Evolutionary conservation across 1,284 basidiomycete species (phyloP).

Genomic region (Irpex rosettiformis): DNA sequence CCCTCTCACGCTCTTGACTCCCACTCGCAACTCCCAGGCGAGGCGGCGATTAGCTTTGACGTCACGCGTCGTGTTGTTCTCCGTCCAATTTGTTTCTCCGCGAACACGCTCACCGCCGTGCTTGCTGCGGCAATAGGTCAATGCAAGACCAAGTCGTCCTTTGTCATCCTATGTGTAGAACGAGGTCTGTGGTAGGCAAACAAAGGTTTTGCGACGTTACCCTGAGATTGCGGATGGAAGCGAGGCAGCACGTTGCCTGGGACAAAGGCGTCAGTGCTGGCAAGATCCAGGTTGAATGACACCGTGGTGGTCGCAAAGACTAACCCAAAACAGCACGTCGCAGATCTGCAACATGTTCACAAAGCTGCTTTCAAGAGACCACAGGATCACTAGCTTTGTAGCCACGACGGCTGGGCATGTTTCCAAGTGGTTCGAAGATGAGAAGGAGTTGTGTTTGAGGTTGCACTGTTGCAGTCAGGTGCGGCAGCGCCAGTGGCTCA

Average conservation of each 20-base stretch:
- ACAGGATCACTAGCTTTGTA: background rate
- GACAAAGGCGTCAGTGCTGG: constrained; percentile 2
- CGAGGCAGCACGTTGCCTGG: background rate
- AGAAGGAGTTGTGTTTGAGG: background rate
- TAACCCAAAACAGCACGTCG: background rate
- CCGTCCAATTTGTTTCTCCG: background rate
- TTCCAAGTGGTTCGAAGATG: background rate
- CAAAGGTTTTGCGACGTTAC: background rate
- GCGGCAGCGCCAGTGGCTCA: too few species aligned
- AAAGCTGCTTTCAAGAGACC: background rate
- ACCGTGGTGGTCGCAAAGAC: background rate
- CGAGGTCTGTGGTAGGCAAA: background rate
- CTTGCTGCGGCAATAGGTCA: too few species aligned
- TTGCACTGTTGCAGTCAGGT: too few species aligned
- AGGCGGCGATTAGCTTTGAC: constrained; percentile 6
- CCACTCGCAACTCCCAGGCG: background rate
- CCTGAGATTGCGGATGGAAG: background rate
- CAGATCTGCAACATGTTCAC: background rate
- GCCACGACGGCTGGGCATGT: background rate
- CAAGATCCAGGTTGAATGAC: background rate
- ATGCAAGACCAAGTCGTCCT: background rate
- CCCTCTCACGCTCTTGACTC: background rate
- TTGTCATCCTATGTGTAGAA: background rate
- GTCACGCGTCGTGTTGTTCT: constrained; percentile 5
- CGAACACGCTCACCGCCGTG: background rate